Base-by-base conservation (phyloP, 1,284 basidiomycete genomes). In the Leccinum subrobustum region DNA sequence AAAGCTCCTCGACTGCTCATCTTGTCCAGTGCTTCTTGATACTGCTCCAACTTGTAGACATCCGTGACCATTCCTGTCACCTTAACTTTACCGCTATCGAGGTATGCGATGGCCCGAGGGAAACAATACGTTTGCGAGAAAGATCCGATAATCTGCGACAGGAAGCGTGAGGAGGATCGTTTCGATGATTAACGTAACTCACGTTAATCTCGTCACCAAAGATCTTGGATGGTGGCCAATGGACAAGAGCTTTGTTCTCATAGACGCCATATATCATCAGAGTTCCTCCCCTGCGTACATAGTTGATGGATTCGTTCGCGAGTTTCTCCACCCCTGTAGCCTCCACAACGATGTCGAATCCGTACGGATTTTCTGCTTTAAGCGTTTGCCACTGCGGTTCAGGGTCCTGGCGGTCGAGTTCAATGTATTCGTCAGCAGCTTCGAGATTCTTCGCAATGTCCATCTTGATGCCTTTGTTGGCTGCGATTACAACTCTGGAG, bases 261-360 rank as follows among this genome's bases (percentile, higher is more conserved):
- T 90, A 90, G n/a, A 90, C 88, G 27, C 88, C 87, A 65, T 90
- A 89, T 23, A 89, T 79, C 83, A 90, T 84, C 64, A 92, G 71
- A 1, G 85, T 88, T 14, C 88, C 89, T 44, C 91, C 91, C 63
- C 92, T 81, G 16, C 92, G 83, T 42, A 95, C 93, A 71, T 92
- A 93, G 77, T 93, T 84, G 76, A 95, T 91, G 31, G 88, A 78
- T 59, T 91, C 86, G 69, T 93, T 87, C 31, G 91, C 91, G 52
- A 95, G 77, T 64, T 86, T 85, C 76, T 92, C 90, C 35, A 88
- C 85, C 59, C 93, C 93, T 3, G 93, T 95, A 42, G 92, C 93
- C 76, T 95, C 93, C 62, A 84, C 91, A 31, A 95, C 93, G 44
- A 93, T 85, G 73, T 95, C 93, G 71, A 95, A 95, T 23, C 93